Evolutionary conservation across 2,329 filamentous ascomycete genomes (phyloP).

Genomic region (Paecilomyces fulvus): DNA sequence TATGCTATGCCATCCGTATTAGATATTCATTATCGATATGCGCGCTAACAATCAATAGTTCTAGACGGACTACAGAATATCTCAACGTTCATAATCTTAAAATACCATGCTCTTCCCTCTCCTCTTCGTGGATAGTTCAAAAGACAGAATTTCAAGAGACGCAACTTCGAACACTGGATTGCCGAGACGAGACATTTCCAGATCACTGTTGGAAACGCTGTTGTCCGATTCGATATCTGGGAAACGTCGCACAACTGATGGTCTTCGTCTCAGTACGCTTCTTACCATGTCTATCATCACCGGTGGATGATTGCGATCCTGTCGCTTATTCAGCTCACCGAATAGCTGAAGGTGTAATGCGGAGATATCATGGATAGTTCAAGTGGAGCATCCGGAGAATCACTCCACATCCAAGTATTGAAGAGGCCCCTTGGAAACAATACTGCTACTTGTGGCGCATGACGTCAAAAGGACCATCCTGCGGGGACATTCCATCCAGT

Average conservation of each 20-base stretch:
- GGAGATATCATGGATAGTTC: conserved; percentile 9
- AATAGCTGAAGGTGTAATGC: conserved; percentile 4
- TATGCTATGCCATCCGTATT: background rate
- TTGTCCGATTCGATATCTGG: background rate
- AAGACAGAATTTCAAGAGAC: too few species aligned
- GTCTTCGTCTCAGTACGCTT: background rate
- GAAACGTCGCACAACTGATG: background rate
- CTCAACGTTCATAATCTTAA: background rate
- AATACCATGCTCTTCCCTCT: too few species aligned
- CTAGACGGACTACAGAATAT: background rate
- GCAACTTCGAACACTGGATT: too few species aligned
- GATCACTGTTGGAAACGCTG: background rate
- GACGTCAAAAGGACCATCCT: conserved; percentile 2
- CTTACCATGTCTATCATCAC: background rate
- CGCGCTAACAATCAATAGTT: background rate
- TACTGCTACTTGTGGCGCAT: background rate
- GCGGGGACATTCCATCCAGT: background rate
- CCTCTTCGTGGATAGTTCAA: too few species aligned
- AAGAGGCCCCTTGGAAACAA: background rate
- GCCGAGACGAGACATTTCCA: background rate
- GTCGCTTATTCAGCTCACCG: conserved; percentile 3
- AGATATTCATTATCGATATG: background rate
- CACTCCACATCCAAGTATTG: conserved; percentile 11
- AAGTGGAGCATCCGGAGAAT: conserved; percentile 16
- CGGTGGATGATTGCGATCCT: conserved; percentile 8